phyloP scores from a whole-genome alignment of 2,329 filamentous ascomycete genomes.

The Colletotrichum acutatum region DNA sequence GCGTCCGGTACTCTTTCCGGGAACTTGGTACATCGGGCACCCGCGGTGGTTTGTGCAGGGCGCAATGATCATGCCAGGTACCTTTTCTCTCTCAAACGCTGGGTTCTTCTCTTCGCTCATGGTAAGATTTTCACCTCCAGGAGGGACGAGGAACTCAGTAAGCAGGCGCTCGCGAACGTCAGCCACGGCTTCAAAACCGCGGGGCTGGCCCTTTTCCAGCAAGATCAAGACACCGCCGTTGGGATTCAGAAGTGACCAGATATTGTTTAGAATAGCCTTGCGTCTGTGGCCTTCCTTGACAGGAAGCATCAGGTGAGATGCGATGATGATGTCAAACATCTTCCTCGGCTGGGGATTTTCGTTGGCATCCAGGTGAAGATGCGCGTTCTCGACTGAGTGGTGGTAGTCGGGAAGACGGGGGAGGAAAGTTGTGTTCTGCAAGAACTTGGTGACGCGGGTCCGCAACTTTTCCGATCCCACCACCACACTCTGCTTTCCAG shows the following conservation, averaged over 20 bases:
- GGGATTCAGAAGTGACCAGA: conserved; percentile 88
- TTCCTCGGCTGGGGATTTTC: conserved; percentile 72
- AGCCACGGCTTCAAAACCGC: conserved; percentile 92
- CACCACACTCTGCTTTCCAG: conserved; percentile 83
- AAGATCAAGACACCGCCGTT: conserved; percentile 88
- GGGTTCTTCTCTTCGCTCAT: conserved; percentile 52
- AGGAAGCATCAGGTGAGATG: conserved; percentile 83
- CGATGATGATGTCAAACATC: conserved; percentile 89
- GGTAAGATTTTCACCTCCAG: conserved; percentile 54
- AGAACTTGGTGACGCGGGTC: conserved; percentile 77
- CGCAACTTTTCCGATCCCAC: conserved; percentile 81
- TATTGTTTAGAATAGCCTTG: conserved; percentile 83
- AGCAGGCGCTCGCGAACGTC: conserved; percentile 84
- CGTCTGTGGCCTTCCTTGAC: conserved; percentile 81
- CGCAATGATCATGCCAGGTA: conserved; percentile 73
- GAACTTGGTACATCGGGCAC: conserved; percentile 87
- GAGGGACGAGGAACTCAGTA: conserved; percentile 77
- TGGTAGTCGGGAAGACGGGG: conserved; percentile 91
- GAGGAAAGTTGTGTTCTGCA: conserved; percentile 92
- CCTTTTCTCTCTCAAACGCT: conserved; percentile 56
- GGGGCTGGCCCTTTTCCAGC: conserved; percentile 89
- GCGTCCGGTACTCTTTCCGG: conserved; percentile 77
- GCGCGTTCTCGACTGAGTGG: conserved; percentile 69
- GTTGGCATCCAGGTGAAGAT: conserved; percentile 69
- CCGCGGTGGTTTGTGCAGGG: conserved; percentile 89